phyloP scores from a whole-genome alignment of 2,329 filamentous ascomycete genomes.

The Calycina herbarum region DNA sequence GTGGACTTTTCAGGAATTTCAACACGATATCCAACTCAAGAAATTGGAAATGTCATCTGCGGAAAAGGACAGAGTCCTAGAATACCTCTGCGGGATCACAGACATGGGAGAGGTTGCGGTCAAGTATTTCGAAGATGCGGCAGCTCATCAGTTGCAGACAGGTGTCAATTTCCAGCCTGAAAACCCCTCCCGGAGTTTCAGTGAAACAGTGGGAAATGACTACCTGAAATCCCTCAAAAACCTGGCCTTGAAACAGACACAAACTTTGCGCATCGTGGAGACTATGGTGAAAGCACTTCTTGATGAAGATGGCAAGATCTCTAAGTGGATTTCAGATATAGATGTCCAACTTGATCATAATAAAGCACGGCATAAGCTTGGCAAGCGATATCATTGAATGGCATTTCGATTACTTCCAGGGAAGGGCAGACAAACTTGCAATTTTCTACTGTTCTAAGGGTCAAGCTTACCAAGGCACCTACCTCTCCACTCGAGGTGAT shows the following conservation, averaged over 20 bases:
- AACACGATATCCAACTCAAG: background rate
- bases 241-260: background rate
- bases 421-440: background rate
- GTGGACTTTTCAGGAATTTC: background rate
- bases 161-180: background rate
- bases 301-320: background rate
- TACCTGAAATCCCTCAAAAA: background rate
- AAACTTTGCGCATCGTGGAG: background rate
- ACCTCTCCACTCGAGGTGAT: background rate
- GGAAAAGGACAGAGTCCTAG: background rate
- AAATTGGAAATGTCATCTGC: no score
- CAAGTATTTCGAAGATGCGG: background rate
- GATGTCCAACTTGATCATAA: background rate
- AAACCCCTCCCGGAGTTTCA: background rate
- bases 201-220: background rate
- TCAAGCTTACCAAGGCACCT: background rate
- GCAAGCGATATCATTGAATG: conserved; percentile 2
- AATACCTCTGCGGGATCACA: background rate
- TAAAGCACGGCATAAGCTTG: background rate
- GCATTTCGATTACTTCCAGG: background rate
- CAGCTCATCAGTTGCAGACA: background rate
- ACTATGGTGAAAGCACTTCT: background rate
- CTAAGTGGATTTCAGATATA: background rate
- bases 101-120: conserved; percentile 1
- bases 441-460: background rate